Conservation (phyloP, 129 eudicot genomes). For the Ambrosia trifida region DNA sequence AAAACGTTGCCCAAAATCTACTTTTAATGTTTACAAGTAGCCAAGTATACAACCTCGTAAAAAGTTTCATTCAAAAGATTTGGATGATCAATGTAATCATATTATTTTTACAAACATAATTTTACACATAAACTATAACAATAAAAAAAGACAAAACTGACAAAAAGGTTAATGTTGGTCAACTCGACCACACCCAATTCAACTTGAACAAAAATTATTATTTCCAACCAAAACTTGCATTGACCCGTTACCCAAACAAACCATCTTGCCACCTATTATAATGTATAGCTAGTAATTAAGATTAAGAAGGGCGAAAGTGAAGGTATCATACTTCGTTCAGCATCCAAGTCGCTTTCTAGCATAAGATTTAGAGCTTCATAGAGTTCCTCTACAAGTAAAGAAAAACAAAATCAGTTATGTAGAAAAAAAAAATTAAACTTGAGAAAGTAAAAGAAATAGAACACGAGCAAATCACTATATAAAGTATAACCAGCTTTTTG, state of each 20-base stretch:
- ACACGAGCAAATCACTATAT: not conserved
- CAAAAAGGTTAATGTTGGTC: not conserved
- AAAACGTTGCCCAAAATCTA: too few species aligned
- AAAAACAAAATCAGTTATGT: conserved; percentile 22
- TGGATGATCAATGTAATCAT: not conserved
- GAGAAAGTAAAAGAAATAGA: conserved; percentile 2
- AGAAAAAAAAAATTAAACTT: not conserved
- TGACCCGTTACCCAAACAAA: not conserved
- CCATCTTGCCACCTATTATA: not conserved
- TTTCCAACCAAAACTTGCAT: not conserved
- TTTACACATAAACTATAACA: not conserved
- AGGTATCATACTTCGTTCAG: conserved; percentile 61
- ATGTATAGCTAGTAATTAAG: not conserved
- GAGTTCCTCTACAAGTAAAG: conserved; percentile 73
- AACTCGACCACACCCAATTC: not conserved
- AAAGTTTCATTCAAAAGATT: not conserved
- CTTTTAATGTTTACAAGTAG: not conserved
- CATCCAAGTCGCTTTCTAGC: conserved; percentile 82
- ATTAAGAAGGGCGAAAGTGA: conserved; percentile 1
- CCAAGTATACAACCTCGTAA: not conserved
- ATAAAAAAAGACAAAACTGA: not conserved
- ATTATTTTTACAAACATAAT: not conserved
- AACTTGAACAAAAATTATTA: not conserved
- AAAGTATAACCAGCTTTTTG: conserved; percentile 13
- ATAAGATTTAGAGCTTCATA: conserved; percentile 78